Percentiles rank a stretch among this genome's conserved stretches.
Conservation (phyloP, 352 stramenopile species). For the Phytophthora pistaciae region DNA sequence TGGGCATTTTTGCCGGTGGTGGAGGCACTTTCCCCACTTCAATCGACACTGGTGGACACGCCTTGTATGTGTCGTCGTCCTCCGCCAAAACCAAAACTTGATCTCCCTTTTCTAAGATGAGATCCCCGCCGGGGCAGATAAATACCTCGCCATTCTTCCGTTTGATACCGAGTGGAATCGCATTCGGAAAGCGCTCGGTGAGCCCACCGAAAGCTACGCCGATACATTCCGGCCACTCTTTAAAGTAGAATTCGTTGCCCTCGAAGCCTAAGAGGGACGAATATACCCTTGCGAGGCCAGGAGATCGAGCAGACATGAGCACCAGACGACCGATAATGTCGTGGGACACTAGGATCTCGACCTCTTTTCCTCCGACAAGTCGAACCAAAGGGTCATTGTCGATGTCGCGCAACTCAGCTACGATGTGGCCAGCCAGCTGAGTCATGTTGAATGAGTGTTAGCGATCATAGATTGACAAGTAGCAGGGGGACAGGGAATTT, state of each 20-base stretch:
- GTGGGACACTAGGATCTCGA: constrained; percentile 86
- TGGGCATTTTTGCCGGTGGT: constrained; percentile 16
- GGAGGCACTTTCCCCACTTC: constrained; percentile 42
- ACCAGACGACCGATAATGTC: constrained; percentile 88
- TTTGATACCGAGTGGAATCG: constrained; percentile 81
- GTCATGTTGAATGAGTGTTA: background rate
- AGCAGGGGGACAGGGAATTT: background rate
- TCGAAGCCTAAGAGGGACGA: constrained; percentile 80
- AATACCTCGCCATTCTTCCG: constrained; percentile 55
- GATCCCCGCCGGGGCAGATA: constrained; percentile 46
- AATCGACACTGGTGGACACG: constrained; percentile 43
- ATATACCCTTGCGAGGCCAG: constrained; percentile 70
- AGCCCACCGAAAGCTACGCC: constrained; percentile 71
- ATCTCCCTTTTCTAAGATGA: constrained; percentile 54
- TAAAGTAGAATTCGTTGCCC: constrained; percentile 89
- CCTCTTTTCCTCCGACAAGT: constrained; percentile 71
- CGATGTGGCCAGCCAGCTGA: constrained; percentile 74
- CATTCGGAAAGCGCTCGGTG: constrained; percentile 79
- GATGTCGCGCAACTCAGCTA: constrained; percentile 86
- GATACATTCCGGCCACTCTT: constrained; percentile 78
- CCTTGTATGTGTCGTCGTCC: constrained; percentile 87
- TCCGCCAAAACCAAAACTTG: constrained; percentile 83
- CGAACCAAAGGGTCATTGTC: constrained; percentile 82
- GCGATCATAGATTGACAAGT: background rate
- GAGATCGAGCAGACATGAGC: constrained; percentile 79